phyloP scores from a whole-genome alignment of 805 yeast genomes.

The Zygosaccharomyces rouxii region DNA sequence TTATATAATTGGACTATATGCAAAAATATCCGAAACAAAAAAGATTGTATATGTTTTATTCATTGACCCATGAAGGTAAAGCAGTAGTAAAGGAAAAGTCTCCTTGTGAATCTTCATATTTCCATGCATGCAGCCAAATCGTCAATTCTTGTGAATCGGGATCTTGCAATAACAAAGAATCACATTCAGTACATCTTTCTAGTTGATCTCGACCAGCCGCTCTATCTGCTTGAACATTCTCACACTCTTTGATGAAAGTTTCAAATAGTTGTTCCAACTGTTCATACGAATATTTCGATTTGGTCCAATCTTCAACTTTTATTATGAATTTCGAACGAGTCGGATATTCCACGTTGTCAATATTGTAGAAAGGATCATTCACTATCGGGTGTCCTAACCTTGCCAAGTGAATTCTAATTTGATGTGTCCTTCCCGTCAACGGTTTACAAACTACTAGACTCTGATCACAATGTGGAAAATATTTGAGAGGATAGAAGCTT shows the following conservation, averaged over 20 bases:
- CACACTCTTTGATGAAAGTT: constrained; percentile 24
- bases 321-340: constrained; percentile 23
- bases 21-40: background rate
- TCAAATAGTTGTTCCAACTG: constrained; percentile 15
- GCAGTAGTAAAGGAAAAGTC: constrained; percentile 40
- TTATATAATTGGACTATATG: background rate
- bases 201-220: constrained; percentile 5
- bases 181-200: constrained; percentile 28
- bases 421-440: constrained; percentile 92
- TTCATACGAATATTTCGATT: constrained; percentile 5
- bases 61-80: constrained; percentile 46
- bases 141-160: constrained; percentile 29
- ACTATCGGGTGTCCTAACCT: constrained; percentile 80
- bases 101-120: constrained; percentile 31
- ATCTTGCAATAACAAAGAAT: constrained; percentile 20
- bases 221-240: constrained; percentile 37
- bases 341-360: constrained; percentile 22
- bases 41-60: background rate
- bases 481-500: constrained; percentile 55
- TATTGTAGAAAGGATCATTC: constrained; percentile 71
- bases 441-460: constrained; percentile 79
- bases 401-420: constrained; percentile 87
- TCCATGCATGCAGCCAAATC: constrained; percentile 35
- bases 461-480: constrained; percentile 44
- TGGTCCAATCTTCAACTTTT: constrained; percentile 19